Conservation (phyloP, 768 basidiomycete genomes). For the Amanita fuliginea region DNA sequence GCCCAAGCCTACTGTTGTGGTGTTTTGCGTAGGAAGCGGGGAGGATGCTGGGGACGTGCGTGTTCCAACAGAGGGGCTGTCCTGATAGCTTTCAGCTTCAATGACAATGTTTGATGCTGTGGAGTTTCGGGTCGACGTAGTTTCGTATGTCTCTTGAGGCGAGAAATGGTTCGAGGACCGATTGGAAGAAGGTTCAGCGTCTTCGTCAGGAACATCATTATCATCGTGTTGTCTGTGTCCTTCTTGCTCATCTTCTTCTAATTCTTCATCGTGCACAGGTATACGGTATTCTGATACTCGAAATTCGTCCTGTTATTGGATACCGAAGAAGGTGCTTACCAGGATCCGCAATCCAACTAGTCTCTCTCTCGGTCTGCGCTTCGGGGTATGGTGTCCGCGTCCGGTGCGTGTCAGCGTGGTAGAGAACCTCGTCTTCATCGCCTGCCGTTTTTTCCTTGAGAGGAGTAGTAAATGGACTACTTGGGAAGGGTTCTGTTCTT, state of each 20-base stretch:
- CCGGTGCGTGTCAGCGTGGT: conserved; percentile 43
- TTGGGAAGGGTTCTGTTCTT: conserved; percentile 49
- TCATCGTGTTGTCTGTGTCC: conserved; percentile 31
- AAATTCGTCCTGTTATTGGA: neutral
- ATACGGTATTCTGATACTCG: conserved; percentile 53
- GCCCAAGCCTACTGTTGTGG: conserved; percentile 26
- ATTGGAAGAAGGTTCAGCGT: conserved; percentile 41
- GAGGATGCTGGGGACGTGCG: conserved; percentile 18
- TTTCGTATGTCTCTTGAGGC: conserved; percentile 33
- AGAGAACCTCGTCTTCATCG: conserved; percentile 62
- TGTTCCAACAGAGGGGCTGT: conserved; percentile 24
- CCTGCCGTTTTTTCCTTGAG: conserved; percentile 47
- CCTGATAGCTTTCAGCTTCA: conserved; percentile 52
- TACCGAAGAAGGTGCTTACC: conserved; percentile 30
- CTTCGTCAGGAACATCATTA: conserved; percentile 19
- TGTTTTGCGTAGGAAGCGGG: conserved; percentile 34
- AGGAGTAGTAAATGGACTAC: conserved; percentile 65
- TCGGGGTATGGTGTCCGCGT: conserved; percentile 32
- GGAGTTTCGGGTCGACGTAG: conserved; percentile 45
- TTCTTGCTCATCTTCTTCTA: conserved; percentile 36
- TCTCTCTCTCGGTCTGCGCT: conserved; percentile 39
- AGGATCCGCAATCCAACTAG: conserved; percentile 71
- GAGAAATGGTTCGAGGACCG: conserved; percentile 39
- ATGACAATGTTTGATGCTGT: conserved; percentile 49
- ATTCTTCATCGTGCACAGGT: conserved; percentile 49